Conservation (phyloP, 768 basidiomycete genomes). For the Lentinula boryana region DNA sequence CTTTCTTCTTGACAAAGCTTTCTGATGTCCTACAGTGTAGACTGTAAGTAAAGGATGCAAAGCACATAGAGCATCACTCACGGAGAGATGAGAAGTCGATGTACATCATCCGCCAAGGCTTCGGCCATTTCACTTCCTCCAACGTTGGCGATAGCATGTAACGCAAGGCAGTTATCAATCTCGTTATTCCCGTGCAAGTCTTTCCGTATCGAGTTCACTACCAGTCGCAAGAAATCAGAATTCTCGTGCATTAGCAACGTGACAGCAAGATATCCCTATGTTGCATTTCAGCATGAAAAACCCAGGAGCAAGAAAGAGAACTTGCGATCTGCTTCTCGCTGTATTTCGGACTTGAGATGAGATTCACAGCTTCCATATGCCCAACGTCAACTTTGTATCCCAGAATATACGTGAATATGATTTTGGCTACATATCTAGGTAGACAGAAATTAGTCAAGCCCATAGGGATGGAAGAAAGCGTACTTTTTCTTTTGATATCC, state of each 20-base stretch:
- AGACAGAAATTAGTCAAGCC: constrained; percentile 1
- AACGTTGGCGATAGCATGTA: constrained; percentile 98
- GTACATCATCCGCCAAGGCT: constrained; percentile 88
- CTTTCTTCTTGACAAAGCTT: constrained; percentile 97
- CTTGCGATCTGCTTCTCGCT: constrained; percentile 98
- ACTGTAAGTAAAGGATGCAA: constrained; percentile 8
- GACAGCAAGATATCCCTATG: constrained; percentile 93
- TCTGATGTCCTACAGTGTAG: constrained; percentile 69
- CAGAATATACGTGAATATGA: constrained; percentile 97
- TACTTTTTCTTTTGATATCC: constrained; percentile 94
- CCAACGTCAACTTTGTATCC: constrained; percentile 99
- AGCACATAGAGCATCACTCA: constrained; percentile 28
- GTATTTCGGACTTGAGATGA: constrained; percentile 93
- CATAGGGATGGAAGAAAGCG: constrained; percentile 17
- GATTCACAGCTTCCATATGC: constrained; percentile 98
- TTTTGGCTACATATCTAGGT: constrained; percentile 91
- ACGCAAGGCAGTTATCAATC: constrained; percentile 90
- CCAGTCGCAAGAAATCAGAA: constrained; percentile 91
- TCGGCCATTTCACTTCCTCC: constrained; percentile 99
- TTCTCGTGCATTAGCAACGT: constrained; percentile 99
- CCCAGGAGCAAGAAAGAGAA: constrained; percentile 7
- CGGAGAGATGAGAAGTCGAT: constrained; percentile 93
- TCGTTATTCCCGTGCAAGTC: constrained; percentile 94
- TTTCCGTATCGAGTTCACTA: constrained; percentile 97
- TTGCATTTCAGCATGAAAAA: constrained; percentile 7